phyloP scores from a whole-genome alignment of 1,284 basidiomycete genomes.

The Rhodotorula sp. region DNA sequence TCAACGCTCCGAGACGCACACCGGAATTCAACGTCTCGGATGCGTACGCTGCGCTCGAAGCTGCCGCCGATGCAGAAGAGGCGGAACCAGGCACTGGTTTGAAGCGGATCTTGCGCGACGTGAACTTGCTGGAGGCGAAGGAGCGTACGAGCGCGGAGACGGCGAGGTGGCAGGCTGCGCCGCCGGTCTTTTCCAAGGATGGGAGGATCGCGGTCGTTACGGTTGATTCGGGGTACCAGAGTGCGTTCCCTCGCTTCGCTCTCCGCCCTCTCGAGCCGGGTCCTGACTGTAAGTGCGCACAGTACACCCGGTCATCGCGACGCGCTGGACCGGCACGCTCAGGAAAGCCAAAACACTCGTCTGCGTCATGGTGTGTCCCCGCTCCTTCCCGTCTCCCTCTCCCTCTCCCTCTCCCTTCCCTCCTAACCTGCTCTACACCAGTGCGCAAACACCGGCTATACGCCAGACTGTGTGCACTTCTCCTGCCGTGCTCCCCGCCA shows the following conservation, averaged over 20 bases:
- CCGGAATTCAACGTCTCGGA: conserved; percentile 38
- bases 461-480: conserved; percentile 11
- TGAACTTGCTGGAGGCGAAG: conserved; percentile 32
- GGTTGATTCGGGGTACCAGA: conserved; percentile 49
- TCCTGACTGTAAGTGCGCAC: conserved; percentile 1
- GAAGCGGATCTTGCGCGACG: conserved; percentile 28
- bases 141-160: conserved; percentile 38
- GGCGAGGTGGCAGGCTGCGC: conserved; percentile 39
- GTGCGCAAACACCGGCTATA: conserved; percentile 46
- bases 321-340: conserved; percentile 49
- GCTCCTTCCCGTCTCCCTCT: neutral
- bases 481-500: conserved; percentile 15
- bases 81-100: conserved; percentile 1
- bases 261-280: neutral
- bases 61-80: neutral
- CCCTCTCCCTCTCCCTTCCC: neutral
- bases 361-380: conserved; percentile 47
- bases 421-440: neutral
- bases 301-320: conserved; percentile 52
- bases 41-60: conserved; percentile 35
- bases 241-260: conserved; percentile 36
- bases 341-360: conserved; percentile 46
- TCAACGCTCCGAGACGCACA: conserved; percentile 42
- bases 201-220: conserved; percentile 42
- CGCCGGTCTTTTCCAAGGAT: conserved; percentile 42